These are phyloP conservation scores for Boletellus ananiceps DNA, from an alignment of 768 basidiomycete genomes.

Conservation along the genomic window DNA sequence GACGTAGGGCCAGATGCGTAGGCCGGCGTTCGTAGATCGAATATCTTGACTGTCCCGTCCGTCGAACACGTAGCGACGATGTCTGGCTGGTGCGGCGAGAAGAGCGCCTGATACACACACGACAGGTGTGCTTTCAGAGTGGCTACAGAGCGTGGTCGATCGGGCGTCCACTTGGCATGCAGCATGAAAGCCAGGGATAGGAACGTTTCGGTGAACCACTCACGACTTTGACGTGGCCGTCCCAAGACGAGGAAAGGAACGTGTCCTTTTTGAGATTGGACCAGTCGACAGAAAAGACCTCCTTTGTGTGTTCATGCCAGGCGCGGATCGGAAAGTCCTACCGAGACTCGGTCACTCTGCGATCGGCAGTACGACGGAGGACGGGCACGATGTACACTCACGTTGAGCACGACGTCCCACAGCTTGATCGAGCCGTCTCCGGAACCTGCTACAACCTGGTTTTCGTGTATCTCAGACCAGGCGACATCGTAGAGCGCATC, in stretches of 20 bases:
- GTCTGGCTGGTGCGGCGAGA: slow-evolving; percentile 88
- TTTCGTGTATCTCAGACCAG: slow-evolving; percentile 94
- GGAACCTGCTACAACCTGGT: slow-evolving; percentile 84
- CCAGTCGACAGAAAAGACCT: slow-evolving; percentile 95
- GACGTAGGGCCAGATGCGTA: slow-evolving; percentile 48
- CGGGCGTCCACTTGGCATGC: slow-evolving; percentile 73
- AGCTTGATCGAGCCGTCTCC: slow-evolving; percentile 88
- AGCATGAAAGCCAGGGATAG: not conserved
- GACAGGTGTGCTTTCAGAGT: slow-evolving; percentile 81
- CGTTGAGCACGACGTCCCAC: slow-evolving; percentile 87
- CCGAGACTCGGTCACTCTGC: slow-evolving; percentile 28
- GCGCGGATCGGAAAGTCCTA: slow-evolving; percentile 86
- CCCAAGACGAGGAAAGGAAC: slow-evolving; percentile 89
- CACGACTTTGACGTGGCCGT: slow-evolving; percentile 84
- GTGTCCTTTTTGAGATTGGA: slow-evolving; percentile 87
- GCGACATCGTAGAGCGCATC: slow-evolving; percentile 88
- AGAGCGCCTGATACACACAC: slow-evolving; percentile 87
- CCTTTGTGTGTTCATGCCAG: slow-evolving; percentile 93
- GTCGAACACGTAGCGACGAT: slow-evolving; percentile 79
- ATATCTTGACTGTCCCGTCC: slow-evolving; percentile 80
- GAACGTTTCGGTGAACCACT: slow-evolving; percentile 26
- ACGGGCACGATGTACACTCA: slow-evolving; percentile 31
- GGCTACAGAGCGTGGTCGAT: slow-evolving; percentile 68
- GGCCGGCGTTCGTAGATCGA: slow-evolving; percentile 67
- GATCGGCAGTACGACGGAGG: slow-evolving; percentile 7